A percentile compares a stretch with the other conserved stretches of the same genome.
These are phyloP conservation scores for Phytophthora pinifolia DNA, from an alignment of 352 stramenopile genomes.

Conservation along the genomic window DNA sequence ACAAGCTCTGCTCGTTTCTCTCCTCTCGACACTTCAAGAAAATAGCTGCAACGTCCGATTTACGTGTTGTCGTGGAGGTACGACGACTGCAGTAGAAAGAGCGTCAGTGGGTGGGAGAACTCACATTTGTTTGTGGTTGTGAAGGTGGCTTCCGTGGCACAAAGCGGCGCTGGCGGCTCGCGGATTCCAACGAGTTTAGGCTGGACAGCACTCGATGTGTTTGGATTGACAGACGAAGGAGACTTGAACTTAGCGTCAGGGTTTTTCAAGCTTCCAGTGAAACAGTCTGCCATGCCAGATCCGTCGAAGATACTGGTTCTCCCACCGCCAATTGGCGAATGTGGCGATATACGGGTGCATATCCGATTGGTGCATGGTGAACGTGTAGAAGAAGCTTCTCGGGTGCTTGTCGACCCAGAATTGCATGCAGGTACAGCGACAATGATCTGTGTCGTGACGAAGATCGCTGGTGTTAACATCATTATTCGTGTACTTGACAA, in stretches of 20 bases:
- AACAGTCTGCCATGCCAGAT: slow-evolving; percentile 41
- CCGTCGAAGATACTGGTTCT: slow-evolving; percentile 34
- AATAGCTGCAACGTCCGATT: slow-evolving; percentile 23
- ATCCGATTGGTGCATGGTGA: slow-evolving; percentile 40
- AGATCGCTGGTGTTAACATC: not conserved
- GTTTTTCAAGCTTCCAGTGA: slow-evolving; percentile 44
- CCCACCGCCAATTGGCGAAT: slow-evolving; percentile 8
- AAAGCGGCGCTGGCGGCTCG: slow-evolving; percentile 9
- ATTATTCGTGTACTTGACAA: not conserved
- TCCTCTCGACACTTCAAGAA: slow-evolving; percentile 34
- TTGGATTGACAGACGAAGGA: slow-evolving; percentile 14
- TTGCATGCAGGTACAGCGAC: slow-evolving; percentile 26
- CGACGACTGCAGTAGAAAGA: not conserved
- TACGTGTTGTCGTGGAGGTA: slow-evolving; percentile 50
- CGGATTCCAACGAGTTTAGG: slow-evolving; percentile 31
- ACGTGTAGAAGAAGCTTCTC: slow-evolving; percentile 24
- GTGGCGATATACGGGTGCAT: slow-evolving; percentile 28
- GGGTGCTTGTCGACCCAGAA: slow-evolving; percentile 40
- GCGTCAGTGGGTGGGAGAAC: not conserved
- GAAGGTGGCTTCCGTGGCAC: slow-evolving; percentile 27
- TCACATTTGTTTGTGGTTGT: not conserved
- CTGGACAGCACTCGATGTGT: slow-evolving; percentile 46
- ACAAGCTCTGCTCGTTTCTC: slow-evolving; percentile 36
- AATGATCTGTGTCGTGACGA: not conserved
- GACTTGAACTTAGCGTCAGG: slow-evolving; percentile 25